Conservation (phyloP, 768 basidiomycete genomes). For the Goffeauzyma gilvescens region DNA sequence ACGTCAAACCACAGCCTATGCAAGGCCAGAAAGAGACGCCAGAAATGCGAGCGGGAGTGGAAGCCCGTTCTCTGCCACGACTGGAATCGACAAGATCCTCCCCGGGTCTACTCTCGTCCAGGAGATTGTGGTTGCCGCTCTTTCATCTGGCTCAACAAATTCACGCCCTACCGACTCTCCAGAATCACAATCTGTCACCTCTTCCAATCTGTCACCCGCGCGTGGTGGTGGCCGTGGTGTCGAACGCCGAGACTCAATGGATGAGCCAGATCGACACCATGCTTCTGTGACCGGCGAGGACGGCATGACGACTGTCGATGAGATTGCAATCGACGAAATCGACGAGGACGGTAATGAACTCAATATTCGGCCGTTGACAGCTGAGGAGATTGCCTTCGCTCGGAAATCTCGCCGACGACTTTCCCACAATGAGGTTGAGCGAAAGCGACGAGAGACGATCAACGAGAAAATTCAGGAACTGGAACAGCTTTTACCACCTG, state of each 20-base stretch:
- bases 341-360: conserved; percentile 2
- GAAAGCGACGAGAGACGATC: conserved; percentile 72
- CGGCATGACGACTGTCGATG: conserved; percentile 2
- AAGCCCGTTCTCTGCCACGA: too few species aligned
- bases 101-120: too few species aligned
- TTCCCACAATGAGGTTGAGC: conserved; percentile 81
- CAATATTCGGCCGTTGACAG: background rate
- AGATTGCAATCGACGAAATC: conserved; percentile 1
- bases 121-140: too few species aligned
- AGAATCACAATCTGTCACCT: too few species aligned
- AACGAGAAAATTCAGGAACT: conserved; percentile 88
- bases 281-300: background rate
- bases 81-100: too few species aligned
- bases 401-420: conserved; percentile 43
- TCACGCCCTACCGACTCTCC: too few species aligned
- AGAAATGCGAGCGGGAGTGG: too few species aligned
- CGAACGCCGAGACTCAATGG: conserved; percentile 1
- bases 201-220: too few species aligned
- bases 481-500: conserved; percentile 55
- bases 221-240: too few species aligned
- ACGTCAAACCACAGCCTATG: too few species aligned
- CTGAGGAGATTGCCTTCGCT: background rate
- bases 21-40: too few species aligned
- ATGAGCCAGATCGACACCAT: background rate
- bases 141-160: too few species aligned